Evolutionary conservation across 2,329 filamentous ascomycete genomes (phyloP).

Genomic region (Ophiostoma piceae): DNA sequence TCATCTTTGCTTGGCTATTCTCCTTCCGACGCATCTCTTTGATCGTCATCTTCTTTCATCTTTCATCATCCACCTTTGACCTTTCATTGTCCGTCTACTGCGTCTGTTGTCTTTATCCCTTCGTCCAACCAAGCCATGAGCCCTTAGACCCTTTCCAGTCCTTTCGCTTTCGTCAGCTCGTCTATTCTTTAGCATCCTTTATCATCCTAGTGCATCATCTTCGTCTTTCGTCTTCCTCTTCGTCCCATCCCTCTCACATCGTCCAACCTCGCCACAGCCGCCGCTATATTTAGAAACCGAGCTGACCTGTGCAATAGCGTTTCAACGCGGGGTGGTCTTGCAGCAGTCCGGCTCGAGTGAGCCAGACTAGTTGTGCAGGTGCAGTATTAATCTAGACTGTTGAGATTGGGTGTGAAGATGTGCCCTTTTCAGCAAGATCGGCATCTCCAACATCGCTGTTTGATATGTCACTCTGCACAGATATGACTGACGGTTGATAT

Average conservation of each 20-base stretch:
- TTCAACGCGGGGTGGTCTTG: constrained; percentile 9
- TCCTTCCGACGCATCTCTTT: not conserved
- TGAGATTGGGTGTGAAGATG: not conserved
- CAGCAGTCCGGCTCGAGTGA: constrained; percentile 6
- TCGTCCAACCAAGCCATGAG: not conserved
- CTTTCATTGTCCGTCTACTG: not conserved
- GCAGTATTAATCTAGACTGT: not conserved
- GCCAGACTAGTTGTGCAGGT: not conserved
- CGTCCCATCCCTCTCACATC: not conserved
- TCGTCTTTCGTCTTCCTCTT: not conserved
- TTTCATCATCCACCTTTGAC: not conserved
- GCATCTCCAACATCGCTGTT: not conserved
- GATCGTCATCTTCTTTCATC: not conserved
- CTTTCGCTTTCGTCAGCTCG: not conserved
- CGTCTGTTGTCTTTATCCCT: not conserved
- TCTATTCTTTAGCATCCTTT: too few relatives aligned
- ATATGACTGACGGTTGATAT: not conserved
- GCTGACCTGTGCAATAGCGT: constrained; percentile 1
- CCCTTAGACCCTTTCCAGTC: not conserved
- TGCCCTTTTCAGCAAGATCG: not conserved
- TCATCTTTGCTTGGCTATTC: not conserved
- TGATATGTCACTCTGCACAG: not conserved
- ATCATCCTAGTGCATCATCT: not conserved
- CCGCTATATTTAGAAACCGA: constrained; percentile 11
- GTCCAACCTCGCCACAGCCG: not conserved